Base-by-base conservation (phyloP, 2,329 filamentous ascomycete species). In the Apiospora hydei region DNA sequence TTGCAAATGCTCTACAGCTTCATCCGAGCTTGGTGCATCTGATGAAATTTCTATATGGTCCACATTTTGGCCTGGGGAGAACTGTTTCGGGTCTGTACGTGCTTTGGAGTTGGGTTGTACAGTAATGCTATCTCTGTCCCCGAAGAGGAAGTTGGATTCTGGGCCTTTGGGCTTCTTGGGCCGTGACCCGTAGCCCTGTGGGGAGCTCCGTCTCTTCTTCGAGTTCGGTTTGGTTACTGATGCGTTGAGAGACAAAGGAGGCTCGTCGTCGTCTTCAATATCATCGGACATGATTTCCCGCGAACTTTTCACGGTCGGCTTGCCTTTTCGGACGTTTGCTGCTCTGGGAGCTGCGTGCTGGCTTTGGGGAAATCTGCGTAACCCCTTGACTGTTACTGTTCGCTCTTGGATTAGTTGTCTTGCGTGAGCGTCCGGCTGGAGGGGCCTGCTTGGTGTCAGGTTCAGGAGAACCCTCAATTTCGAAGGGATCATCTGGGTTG, bases 171-270 rank as follows among this genome's bases (percentile, higher is more conserved):
- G 34, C n/a, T 41, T 41, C 34, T n/a, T 41, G 8, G 30, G 2
- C 8, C 57, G 30, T n/a, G 57, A 41, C 14, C 34, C 57, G 38
- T 64, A 64, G 3, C 10, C 34, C 21, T 41, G 30, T 6, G 57
- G 57, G 34, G 57, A 64, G 34, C 18, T n/a, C 21, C 57, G 34
- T 41, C 57, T 64, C 18, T 64, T 64, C 57, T 64, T 64, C 4
- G 57, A 64, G 30, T 64, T 64, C 4, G 57, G 57, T 64, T 64
- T 64, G 0, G 57, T 41, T 14, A 18, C 11, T n/a, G 34, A 13
- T 64, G 21, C 13, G 7, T 18, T 14, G 13, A 13, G 34, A 41
- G 21, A n/a, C 11, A 21, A 4, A 38, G 57, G 8, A 14, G 57
- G 34, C 4, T 11, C 18, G 11, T 41, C 57, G 18, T 64, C 57